Evolutionary conservation across 768 basidiomycete species (phyloP).

Genomic region (Lactifluus piperatus): DNA sequence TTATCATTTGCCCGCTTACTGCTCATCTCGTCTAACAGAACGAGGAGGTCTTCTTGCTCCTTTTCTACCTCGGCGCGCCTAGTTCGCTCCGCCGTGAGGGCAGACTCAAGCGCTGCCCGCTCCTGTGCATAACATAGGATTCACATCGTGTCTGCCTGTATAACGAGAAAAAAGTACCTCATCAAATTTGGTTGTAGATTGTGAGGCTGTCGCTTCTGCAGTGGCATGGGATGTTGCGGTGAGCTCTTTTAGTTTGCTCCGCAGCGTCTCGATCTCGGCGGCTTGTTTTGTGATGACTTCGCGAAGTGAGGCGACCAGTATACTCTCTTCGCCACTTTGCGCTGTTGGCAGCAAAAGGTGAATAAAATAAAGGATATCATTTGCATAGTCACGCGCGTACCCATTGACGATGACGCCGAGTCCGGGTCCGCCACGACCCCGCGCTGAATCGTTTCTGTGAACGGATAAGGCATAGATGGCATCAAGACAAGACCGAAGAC

Average conservation of each 20-base stretch:
- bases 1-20: conserved; percentile 84
- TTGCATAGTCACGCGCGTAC: conserved; percentile 30
- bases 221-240: conserved; percentile 17
- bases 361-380: neutral
- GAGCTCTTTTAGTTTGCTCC: conserved; percentile 46
- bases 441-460: conserved; percentile 64
- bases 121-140: conserved; percentile 22
- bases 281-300: conserved; percentile 77
- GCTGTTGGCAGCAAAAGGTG: conserved; percentile 29
- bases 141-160: neutral
- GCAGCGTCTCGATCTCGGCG: conserved; percentile 65
- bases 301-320: conserved; percentile 76
- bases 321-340: conserved; percentile 58
- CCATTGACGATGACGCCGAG: conserved; percentile 48
- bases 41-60: conserved; percentile 93
- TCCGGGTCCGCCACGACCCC: conserved; percentile 64
- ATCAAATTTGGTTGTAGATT: neutral
- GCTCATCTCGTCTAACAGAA: conserved; percentile 86
- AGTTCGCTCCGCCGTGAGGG: conserved; percentile 46
- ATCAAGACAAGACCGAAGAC: neutral
- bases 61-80: conserved; percentile 82
- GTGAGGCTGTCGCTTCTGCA: neutral
- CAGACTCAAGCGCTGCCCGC: conserved; percentile 43
- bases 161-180: conserved; percentile 3
- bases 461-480: neutral